Conservation (phyloP, 805 yeast genomes). For the Zygoascus tannicola region DNA sequence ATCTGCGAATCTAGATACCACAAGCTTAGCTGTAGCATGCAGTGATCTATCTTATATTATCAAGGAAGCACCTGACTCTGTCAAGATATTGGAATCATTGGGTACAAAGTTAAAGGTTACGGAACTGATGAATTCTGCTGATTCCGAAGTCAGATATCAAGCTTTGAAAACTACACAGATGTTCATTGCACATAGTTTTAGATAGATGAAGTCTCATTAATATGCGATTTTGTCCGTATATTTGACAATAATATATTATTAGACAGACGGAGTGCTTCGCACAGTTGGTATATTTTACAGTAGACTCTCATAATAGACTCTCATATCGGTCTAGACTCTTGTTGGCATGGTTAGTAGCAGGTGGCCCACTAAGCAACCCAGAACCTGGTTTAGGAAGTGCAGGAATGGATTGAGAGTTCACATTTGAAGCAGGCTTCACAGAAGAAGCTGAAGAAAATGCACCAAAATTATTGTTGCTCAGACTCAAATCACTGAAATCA, state of each 20-base stretch:
- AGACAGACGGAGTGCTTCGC: too few species aligned
- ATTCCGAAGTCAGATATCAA: slow-evolving; percentile 85
- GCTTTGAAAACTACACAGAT: slow-evolving; percentile 94
- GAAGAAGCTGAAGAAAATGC: not conserved
- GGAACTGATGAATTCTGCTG: slow-evolving; percentile 71
- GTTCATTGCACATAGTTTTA: slow-evolving; percentile 75
- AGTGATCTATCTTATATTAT: slow-evolving; percentile 58
- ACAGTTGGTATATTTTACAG: too few species aligned
- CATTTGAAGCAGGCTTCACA: too few species aligned
- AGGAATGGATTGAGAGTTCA: not conserved
- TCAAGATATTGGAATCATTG: slow-evolving; percentile 41
- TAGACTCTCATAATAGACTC: slow-evolving; percentile 15
- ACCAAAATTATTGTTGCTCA: not conserved
- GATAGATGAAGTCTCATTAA: slow-evolving; percentile 19
- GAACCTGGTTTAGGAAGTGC: not conserved
- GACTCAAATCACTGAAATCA: not conserved
- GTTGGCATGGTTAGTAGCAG: not conserved
- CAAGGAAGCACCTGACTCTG: slow-evolving; percentile 52
- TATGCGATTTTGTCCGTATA: too few species aligned
- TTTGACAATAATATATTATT: too few species aligned
- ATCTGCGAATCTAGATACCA: slow-evolving; percentile 24
- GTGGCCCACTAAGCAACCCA: not conserved
- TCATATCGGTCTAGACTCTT: slow-evolving; percentile 15
- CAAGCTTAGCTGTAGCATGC: slow-evolving; percentile 48
- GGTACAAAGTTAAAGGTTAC: slow-evolving; percentile 73